Base-by-base conservation (phyloP, 176 grass and related monocot species). In the Aegilops umbellulata region DNA sequence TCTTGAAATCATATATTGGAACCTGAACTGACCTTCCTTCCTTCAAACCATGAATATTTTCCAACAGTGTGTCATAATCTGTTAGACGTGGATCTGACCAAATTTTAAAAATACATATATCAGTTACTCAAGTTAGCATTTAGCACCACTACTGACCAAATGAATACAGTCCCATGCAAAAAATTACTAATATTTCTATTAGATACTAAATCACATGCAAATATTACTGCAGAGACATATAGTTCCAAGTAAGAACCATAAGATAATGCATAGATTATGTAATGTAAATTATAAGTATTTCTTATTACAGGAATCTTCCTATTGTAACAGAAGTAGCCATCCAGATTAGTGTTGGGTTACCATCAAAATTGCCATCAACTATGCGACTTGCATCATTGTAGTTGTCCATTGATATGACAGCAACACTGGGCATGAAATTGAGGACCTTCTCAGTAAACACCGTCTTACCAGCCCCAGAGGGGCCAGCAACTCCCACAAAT, bases 1-100 rank as follows among this genome's bases (percentile, higher is more conserved):
- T 77, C 84, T 96, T 99, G 90, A 92, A 99, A 90, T 99, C 97
- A 85, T 99, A 99, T 81, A 99, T 96, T 76, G 97, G 97, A 73
- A 99, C 97, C 87, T 99, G 80, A 83, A 99, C 90, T 10, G 94
- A 85, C 47, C 92, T 82, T 22, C 97, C 94, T 73, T 96, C 90
- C 82, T 93, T 99, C 46, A 99, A 67, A 61, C 92, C 97, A 76
- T 91, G 87, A 85, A 99, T 91, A 79, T 99, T 99, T 93, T 99
- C 89, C 86, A 99, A 63, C 73, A 99, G 82, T 77, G 92, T 96
- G 72, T 96, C 89, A 91, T 96, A 99, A 78, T 99, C 94, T 61
- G 94, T 96, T 78, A 99, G 87, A 68, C 94, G 90, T 80, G 97
- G 97, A 88, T 96, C 97, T 99, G 90, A 81, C 46, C n/a, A 88